phyloP scores from a whole-genome alignment of 352 stramenopile genomes.

The Globisporangium rhizosaccharum region DNA sequence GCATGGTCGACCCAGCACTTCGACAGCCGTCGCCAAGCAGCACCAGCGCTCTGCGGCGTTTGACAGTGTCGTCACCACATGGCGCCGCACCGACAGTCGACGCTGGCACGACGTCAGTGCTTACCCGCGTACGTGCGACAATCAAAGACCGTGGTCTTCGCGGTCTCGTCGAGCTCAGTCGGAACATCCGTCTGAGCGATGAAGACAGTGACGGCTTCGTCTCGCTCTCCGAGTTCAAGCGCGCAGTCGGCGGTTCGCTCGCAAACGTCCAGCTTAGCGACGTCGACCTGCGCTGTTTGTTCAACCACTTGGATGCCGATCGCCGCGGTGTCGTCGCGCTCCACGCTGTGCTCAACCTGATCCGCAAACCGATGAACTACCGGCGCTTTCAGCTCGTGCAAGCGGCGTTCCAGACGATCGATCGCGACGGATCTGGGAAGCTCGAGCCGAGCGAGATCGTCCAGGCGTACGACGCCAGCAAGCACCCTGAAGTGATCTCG shows the following conservation, averaged over 20 bases:
- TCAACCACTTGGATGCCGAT: constrained; percentile 76
- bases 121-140: constrained; percentile 35
- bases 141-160: constrained; percentile 51
- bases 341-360: constrained; percentile 74
- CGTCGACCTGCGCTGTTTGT: constrained; percentile 66
- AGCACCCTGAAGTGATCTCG: constrained; percentile 71
- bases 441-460: constrained; percentile 66
- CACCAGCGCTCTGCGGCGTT: constrained; percentile 1
- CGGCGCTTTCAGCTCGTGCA: constrained; percentile 62
- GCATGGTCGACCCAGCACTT: constrained; percentile 44
- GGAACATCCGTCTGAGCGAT: constrained; percentile 67
- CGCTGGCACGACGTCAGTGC: constrained; percentile 49
- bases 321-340: constrained; percentile 61
- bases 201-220: constrained; percentile 58
- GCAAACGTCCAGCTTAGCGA: constrained; percentile 54
- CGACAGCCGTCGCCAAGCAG: constrained; percentile 17
- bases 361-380: constrained; percentile 76
- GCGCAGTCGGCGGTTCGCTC: constrained; percentile 31
- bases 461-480: constrained; percentile 55
- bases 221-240: constrained; percentile 75
- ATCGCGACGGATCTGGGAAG: constrained; percentile 30
- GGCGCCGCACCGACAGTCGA: constrained; percentile 23
- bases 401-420: constrained; percentile 72
- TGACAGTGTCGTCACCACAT: neutral
- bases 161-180: constrained; percentile 59